Evolutionary conservation across 2,329 filamentous ascomycete genomes (phyloP).

Genomic region (Xylariaceae sp.): DNA sequence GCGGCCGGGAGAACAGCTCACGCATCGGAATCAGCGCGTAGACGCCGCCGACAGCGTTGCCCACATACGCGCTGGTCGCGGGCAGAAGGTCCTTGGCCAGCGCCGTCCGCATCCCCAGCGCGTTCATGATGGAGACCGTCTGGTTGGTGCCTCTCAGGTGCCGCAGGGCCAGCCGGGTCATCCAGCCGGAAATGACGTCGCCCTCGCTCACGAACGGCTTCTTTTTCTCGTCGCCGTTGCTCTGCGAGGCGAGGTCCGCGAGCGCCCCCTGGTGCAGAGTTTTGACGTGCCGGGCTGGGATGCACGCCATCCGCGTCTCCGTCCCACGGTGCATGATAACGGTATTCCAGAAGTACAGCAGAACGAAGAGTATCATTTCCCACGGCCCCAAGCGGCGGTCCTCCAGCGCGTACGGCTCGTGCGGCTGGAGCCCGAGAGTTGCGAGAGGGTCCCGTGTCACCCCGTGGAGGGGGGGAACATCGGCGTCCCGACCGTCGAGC

Average conservation of each 20-base stretch:
- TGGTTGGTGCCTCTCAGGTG: conserved; percentile 30
- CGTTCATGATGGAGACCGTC: conserved; percentile 43
- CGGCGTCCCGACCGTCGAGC: conserved; percentile 44
- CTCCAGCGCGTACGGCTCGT: conserved; percentile 34
- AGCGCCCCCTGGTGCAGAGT: conserved; percentile 37
- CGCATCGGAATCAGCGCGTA: conserved; percentile 23
- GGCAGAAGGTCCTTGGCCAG: conserved; percentile 37
- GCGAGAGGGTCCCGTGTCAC: conserved; percentile 42
- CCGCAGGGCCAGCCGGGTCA: conserved; percentile 34
- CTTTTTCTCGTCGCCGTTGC: conserved; percentile 13
- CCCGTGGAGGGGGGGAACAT: conserved; percentile 43
- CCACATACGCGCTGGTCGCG: conserved; percentile 26
- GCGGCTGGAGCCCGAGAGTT: conserved; percentile 19
- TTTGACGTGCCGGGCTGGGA: conserved; percentile 39
- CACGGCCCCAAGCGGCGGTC: conserved; percentile 33
- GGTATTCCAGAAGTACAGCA: conserved; percentile 40
- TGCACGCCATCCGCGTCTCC: conserved; percentile 43
- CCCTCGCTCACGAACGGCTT: conserved; percentile 48
- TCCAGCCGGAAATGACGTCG: conserved; percentile 49
- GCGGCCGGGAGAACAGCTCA: conserved; percentile 27
- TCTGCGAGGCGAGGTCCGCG: conserved; percentile 28
- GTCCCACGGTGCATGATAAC: conserved; percentile 34
- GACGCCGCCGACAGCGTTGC: conserved; percentile 26
- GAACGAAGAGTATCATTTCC: conserved; percentile 36
- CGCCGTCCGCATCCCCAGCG: conserved; percentile 41